phyloP scores from a whole-genome alignment of 306 rosid genomes.

The Sechiopsis laciniata region DNA sequence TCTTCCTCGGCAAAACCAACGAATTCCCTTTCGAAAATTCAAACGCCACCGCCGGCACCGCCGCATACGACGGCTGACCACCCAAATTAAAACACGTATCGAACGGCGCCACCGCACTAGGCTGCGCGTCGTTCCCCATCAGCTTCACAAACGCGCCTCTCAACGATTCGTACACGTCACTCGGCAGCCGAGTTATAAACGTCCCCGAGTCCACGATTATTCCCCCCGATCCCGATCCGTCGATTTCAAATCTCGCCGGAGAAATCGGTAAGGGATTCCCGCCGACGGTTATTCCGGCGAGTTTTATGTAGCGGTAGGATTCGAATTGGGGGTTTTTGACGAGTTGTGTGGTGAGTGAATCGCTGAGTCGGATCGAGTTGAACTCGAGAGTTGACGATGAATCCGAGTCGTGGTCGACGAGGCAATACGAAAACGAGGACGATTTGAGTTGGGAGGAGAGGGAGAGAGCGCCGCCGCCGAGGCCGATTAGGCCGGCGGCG shows the following conservation, averaged over 20 bases:
- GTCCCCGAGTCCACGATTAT: constrained; percentile 78
- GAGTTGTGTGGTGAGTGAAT: constrained; percentile 45
- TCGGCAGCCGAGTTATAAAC: constrained; percentile 54
- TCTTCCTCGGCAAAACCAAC: neutral
- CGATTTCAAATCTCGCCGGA: constrained; percentile 34
- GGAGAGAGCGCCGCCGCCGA: constrained; percentile 66
- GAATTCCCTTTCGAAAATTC: neutral
- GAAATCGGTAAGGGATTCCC: constrained; percentile 39
- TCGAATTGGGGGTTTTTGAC: constrained; percentile 22
- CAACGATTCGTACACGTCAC: constrained; percentile 46
- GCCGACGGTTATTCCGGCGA: constrained; percentile 65
- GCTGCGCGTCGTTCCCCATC: constrained; percentile 32
- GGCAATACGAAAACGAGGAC: constrained; percentile 63
- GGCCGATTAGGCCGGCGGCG: constrained; percentile 72
- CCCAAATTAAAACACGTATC: constrained; percentile 75
- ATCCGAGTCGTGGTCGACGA: constrained; percentile 59
- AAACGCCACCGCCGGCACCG: constrained; percentile 36
- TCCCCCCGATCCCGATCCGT: constrained; percentile 53
- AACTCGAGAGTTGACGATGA: constrained; percentile 71
- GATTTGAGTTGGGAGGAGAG: constrained; percentile 55
- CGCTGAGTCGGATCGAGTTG: constrained; percentile 51
- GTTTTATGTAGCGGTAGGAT: constrained; percentile 49
- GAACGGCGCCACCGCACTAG: constrained; percentile 38
- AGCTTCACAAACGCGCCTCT: constrained; percentile 50
- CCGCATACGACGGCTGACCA: constrained; percentile 27